These are phyloP conservation scores for Trichoderma koningii DNA, from an alignment of 2,329 filamentous ascomycete genomes.

Conservation along the genomic window DNA sequence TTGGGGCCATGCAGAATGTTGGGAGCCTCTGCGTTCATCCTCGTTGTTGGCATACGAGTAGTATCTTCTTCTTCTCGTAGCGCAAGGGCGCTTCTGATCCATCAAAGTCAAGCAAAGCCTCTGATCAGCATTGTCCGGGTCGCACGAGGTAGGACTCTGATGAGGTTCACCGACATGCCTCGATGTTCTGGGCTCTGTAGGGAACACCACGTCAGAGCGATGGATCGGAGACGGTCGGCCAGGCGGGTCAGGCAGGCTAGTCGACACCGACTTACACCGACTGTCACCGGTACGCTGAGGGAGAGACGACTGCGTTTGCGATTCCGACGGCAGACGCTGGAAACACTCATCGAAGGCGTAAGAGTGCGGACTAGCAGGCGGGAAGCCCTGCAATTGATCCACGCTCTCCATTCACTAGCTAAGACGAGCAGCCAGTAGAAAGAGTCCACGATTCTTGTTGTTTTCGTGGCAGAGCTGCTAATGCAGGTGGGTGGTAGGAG, in stretches of 20 bases:
- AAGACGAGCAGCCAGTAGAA: neutral
- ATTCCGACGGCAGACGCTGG: neutral
- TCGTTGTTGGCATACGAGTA: neutral
- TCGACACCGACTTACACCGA: slow-evolving; percentile 1
- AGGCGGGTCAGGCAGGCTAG: neutral
- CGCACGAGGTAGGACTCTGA: neutral
- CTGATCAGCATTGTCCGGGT: neutral
- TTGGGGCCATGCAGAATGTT: neutral
- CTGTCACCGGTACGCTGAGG: neutral
- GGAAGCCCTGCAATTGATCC: neutral
- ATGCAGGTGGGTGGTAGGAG: neutral
- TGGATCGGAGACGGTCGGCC: neutral
- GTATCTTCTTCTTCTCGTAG: neutral
- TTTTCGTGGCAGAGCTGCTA: neutral
- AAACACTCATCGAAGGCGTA: slow-evolving; percentile 3
- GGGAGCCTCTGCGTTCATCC: neutral
- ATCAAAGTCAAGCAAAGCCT: neutral
- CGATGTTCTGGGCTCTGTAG: neutral
- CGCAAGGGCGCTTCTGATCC: neutral
- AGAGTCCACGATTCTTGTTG: neutral
- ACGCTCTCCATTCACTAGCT: neutral
- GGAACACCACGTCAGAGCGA: neutral
- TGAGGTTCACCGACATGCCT: neutral
- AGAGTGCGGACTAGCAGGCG: neutral
- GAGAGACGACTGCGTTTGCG: neutral